These are phyloP conservation scores for Salix koriyanagi DNA, from an alignment of 345 rosid species.

Conservation along the genomic window DNA sequence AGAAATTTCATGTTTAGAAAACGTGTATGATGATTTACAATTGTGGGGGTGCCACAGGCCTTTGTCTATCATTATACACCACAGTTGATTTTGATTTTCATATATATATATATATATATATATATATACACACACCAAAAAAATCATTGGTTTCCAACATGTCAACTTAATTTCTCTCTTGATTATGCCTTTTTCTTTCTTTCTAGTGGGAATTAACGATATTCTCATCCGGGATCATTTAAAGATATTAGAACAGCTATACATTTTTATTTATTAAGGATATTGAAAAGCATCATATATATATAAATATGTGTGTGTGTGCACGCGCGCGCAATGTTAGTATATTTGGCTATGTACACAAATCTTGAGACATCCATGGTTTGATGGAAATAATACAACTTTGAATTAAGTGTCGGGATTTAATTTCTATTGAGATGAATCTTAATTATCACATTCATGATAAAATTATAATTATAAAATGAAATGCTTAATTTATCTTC, in stretches of 20 bases:
- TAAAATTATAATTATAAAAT: no score
- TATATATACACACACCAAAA: not conserved
- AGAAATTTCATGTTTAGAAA: not conserved
- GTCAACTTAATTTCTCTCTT: not conserved
- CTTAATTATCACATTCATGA: no score
- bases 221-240: not conserved
- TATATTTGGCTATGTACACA: not conserved
- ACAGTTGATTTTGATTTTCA: not conserved
- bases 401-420: not conserved
- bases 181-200: not conserved
- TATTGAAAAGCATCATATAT: not conserved
- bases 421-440: not conserved
- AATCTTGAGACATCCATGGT: not conserved
- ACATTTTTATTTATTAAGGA: not conserved
- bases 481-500: no score
- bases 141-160: not conserved
- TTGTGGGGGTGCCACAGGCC: constrained; percentile 1
- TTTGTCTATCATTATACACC: not conserved
- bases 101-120: no score
- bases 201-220: not conserved
- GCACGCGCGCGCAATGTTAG: not conserved
- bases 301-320: rapidly evolving
- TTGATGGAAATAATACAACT: no score
- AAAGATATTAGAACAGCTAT: not conserved
- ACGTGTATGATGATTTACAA: not conserved